A percentile compares a stretch with the other conserved stretches of the same genome.
Evolutionary conservation across 2,329 filamentous ascomycete species (phyloP).

Genomic region (Ceratocystis lukuohia): DNA sequence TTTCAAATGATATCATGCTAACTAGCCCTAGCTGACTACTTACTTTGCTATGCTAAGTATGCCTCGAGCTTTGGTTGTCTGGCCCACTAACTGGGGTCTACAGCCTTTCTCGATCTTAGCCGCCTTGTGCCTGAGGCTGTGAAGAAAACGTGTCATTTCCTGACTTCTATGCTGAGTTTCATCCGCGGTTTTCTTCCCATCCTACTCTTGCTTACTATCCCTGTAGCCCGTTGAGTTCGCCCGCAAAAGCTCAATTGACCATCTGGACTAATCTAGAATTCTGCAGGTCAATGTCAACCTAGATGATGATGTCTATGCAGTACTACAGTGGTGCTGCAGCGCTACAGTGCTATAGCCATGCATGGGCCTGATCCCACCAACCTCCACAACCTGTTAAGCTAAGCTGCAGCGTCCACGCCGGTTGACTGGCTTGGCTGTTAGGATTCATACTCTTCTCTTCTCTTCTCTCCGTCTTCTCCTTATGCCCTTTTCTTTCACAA

Average conservation of each 20-base stretch:
- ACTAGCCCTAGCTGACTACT: too few species aligned
- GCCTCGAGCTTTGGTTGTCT: too few species aligned
- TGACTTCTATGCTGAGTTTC: neutral
- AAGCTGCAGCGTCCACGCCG: neutral
- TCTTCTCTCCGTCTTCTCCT: neutral
- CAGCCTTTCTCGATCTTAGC: too few species aligned
- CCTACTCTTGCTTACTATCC: neutral
- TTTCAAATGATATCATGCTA: too few species aligned
- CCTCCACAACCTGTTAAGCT: neutral
- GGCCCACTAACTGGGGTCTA: too few species aligned
- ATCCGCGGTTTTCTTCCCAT: neutral
- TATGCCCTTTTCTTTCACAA: neutral
- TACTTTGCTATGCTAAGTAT: too few species aligned
- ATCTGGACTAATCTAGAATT: neutral
- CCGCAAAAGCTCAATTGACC: neutral
- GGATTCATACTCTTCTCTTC: neutral
- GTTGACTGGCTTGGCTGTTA: neutral
- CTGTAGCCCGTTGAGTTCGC: neutral
- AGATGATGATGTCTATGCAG: neutral
- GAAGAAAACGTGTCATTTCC: too few species aligned
- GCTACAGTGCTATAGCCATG: neutral
- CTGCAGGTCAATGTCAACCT: slow-evolving; percentile 5
- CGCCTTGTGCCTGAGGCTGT: too few species aligned
- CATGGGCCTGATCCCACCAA: neutral
- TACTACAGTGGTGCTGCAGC: neutral